Evolutionary conservation across 305 asterid species (phyloP), one percentile per base, ranked within the genome.

Genomic region (Plantago coronopus): DNA sequence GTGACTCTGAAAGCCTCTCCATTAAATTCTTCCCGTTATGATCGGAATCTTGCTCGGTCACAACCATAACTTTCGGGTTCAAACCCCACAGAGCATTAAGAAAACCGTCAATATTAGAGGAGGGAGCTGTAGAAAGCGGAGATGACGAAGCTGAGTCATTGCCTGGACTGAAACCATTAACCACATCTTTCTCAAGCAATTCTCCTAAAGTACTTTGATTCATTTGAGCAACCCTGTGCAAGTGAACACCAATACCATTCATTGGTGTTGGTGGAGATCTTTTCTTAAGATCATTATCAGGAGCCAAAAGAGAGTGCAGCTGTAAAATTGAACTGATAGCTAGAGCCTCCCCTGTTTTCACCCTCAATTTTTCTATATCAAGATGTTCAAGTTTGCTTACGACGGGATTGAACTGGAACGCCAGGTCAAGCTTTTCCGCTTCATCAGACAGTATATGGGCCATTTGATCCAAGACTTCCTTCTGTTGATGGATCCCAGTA

Each of bases 291-390:
- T 79, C 94, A 23, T 64, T 69, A 21, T 75, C 73, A 7, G 72
- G 66, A 37, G 86, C 88, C 69, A 91, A 72, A 62, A 91, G 84
- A 11, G 89, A 47, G 65, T 91, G 98, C 59, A 91, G 59, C 62
- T 84, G 89, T 68, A 86, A 56, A 58, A 81, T 71, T 0, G 96
- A 88, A 57, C 85, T 83, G 57, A 91, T 75, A 0, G 96, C 98
- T 5, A 91, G 71, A 47, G 98, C 98, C 71, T 91, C 98, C 72
- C 98, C 98, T 8, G 98, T 91, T 65, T 88, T 91, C 6, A 91
- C 95, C 0, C 91, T 80, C 49, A 91, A 44, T 31, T 74, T 81
- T 16, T 81, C 95, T 5, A 84, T 61, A 59, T 86, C 95, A 22
- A 91, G 85, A 74, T 80, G 79, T 44, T 86, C 96, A 17, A 88